These are phyloP conservation scores for Tulasnella sp. DNA, from an alignment of 768 basidiomycete species.

Conservation along the genomic window DNA sequence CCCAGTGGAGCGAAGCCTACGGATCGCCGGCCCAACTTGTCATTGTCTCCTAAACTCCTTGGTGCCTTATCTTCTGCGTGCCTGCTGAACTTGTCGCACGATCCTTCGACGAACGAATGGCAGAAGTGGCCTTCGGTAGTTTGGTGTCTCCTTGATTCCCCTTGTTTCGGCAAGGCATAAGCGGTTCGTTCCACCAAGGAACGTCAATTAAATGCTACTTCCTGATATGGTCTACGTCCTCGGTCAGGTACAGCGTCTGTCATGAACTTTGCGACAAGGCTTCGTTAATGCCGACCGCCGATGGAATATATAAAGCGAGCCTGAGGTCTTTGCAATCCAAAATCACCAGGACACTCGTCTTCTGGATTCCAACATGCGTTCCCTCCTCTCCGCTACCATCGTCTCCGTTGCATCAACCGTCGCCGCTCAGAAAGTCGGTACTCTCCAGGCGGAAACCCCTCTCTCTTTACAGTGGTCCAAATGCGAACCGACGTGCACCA, in stretches of 20 bases:
- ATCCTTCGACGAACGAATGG: not conserved
- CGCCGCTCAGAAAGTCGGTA: not conserved
- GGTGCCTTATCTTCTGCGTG: not conserved
- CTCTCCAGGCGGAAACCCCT: not conserved
- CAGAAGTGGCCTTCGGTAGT: not conserved
- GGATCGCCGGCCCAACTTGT: not conserved
- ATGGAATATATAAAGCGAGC: not conserved
- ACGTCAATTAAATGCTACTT: not conserved
- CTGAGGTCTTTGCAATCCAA: not conserved
- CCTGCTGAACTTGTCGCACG: not conserved
- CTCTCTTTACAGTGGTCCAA: not conserved
- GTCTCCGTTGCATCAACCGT: not conserved
- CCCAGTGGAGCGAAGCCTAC: not conserved
- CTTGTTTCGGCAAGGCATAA: not conserved
- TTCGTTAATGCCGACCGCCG: not conserved
- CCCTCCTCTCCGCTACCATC: not conserved
- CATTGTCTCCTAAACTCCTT: not conserved
- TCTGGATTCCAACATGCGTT: not conserved
- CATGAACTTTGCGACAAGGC: not conserved
- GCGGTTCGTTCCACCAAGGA: not conserved
- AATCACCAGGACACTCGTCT: not conserved
- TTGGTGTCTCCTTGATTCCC: not conserved
- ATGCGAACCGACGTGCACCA: not conserved
- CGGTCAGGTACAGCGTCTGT: not conserved
- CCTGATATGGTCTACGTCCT: not conserved